Conservation (phyloP, 148 eudicot species). For the Linanthus parryae region DNA sequence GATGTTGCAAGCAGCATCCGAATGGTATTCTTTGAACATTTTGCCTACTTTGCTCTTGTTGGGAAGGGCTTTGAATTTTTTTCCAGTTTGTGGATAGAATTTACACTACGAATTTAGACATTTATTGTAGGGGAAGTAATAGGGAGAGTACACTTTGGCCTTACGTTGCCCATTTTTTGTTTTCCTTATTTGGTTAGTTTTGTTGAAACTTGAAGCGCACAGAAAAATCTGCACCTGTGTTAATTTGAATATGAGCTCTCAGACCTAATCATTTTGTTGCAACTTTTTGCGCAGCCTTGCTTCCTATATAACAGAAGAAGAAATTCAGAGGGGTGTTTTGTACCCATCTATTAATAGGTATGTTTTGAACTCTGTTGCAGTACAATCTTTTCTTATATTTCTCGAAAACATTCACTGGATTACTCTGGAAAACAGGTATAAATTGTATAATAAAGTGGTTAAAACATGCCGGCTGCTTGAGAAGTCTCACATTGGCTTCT, state of each 20-base stretch:
- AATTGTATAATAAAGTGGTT: no score
- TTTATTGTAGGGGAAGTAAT: background rate
- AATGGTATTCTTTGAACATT: constrained; percentile 47
- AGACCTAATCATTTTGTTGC: no score
- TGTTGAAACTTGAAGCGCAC: no score
- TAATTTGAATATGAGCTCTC: no score
- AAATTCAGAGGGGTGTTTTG: constrained; percentile 67
- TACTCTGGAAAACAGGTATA: no score
- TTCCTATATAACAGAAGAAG: constrained; percentile 85
- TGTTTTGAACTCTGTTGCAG: background rate
- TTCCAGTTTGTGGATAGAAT: background rate
- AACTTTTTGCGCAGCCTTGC: constrained; percentile 63
- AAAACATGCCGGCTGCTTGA: no score
- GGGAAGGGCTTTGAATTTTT: no score
- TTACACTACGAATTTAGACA: background rate
- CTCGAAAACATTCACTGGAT: no score
- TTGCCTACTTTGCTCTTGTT: constrained; percentile 3
- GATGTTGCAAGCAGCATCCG: constrained; percentile 94
- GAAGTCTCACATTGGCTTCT: no score
- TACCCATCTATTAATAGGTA: constrained; percentile 81
- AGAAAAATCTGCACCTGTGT: no score
- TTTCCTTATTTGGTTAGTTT: background rate
- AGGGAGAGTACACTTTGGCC: background rate
- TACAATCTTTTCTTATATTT: background rate
- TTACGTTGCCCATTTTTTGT: background rate